phyloP scores from a whole-genome alignment of 805 yeast genomes.

The Barnettozyma populi region DNA sequence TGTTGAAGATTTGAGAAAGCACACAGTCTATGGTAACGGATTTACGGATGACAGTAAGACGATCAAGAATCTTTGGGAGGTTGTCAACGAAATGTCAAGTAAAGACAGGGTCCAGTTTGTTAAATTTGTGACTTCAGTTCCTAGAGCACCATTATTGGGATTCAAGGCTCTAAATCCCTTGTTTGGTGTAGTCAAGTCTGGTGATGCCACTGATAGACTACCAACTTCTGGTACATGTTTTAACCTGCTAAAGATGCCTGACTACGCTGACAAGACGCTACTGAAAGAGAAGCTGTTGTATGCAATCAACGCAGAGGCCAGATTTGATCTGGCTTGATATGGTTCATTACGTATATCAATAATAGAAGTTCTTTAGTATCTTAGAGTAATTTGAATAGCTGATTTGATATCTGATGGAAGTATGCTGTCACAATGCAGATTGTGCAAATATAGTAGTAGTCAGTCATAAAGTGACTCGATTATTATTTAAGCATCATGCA shows the following conservation, averaged over 20 bases:
- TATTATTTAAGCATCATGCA: neutral
- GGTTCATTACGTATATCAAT: too few relatives aligned
- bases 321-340: conserved; percentile 61
- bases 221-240: conserved; percentile 96
- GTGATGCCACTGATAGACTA: conserved; percentile 40
- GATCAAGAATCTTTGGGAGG: conserved; percentile 64
- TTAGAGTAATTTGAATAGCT: neutral
- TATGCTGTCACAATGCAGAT: too few relatives aligned
- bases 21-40: conserved; percentile 61
- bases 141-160: conserved; percentile 88
- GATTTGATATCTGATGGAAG: neutral
- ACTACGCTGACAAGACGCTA: conserved; percentile 56
- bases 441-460: too few relatives aligned
- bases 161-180: conserved; percentile 67
- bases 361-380: neutral
- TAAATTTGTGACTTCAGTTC: conserved; percentile 88
- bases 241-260: conserved; percentile 79
- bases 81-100: conserved; percentile 59
- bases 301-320: conserved; percentile 76
- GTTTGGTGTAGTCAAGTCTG: conserved; percentile 75
- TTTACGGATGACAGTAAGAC: conserved; percentile 52
- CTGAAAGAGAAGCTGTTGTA: conserved; percentile 64
- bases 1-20: conserved; percentile 56
- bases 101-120: conserved; percentile 62
- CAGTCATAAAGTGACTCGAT: too few relatives aligned